Conservation (phyloP, 2,329 filamentous ascomycete species). For the Phoma sp. region DNA sequence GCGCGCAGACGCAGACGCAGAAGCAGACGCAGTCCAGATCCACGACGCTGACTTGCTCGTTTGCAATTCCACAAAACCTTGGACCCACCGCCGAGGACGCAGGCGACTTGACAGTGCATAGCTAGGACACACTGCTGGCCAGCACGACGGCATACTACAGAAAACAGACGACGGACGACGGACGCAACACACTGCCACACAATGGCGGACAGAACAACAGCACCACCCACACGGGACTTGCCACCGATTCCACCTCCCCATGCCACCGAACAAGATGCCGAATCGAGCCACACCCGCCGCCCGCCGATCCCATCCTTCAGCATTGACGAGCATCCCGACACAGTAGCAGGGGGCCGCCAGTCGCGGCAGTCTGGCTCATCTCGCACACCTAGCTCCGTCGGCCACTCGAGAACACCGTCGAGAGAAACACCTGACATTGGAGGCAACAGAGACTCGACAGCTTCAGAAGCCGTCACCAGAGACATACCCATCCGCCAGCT, state of each 20-base stretch:
- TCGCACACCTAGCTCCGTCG: slow-evolving; percentile 37
- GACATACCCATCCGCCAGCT: slow-evolving; percentile 45
- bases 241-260: slow-evolving; percentile 35
- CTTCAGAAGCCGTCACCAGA: slow-evolving; percentile 36
- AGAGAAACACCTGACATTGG: slow-evolving; percentile 42
- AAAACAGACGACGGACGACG: neutral
- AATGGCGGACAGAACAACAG: slow-evolving; percentile 38
- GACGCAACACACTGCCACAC: slow-evolving; percentile 17
- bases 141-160: neutral
- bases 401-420: slow-evolving; percentile 46
- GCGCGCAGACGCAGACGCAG: too few species aligned
- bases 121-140: neutral
- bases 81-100: neutral
- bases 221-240: slow-evolving; percentile 30
- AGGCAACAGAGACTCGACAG: slow-evolving; percentile 29
- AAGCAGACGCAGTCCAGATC: neutral
- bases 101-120: neutral
- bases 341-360: slow-evolving; percentile 37
- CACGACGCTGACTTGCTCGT: neutral
- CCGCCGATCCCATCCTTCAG: slow-evolving; percentile 42
- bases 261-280: slow-evolving; percentile 16
- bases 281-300: slow-evolving; percentile 23
- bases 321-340: slow-evolving; percentile 40
- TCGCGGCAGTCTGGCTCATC: slow-evolving; percentile 46
- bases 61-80: neutral